Evolutionary conservation across 2,329 filamentous ascomycete genomes (phyloP), one percentile per base, ranked within the genome.

Genomic region (Calonectria pteridis): DNA sequence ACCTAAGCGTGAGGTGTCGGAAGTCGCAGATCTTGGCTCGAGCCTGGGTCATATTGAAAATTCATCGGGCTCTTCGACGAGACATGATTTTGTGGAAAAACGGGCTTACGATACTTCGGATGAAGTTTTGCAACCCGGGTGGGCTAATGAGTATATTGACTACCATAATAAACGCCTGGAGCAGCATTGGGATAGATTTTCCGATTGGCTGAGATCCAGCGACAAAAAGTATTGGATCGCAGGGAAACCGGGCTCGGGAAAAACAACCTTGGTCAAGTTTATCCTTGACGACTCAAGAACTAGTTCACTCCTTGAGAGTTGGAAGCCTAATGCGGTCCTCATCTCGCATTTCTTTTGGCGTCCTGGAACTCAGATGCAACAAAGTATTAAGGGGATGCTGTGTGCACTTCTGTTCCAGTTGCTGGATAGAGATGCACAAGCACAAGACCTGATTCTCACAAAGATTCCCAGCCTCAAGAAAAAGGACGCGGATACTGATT

Each of bases 181-280:
- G 3, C 29, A 35, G 4, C 63, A 68, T 14, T 68, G 66, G 66
- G 35, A 68, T 37, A 59, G 28, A 16, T 77, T 76, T 20, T 35
- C 53, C 1, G 26, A 69, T 14, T 79, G 77, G 76, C 20, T 79
- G 13, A 35, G 62, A 33, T 78, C 75, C 0, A 53, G 67, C 16
- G 58, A 35, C 2, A 33, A 28, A 0, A 31, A 65, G 0, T 84
- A 82, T 69, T 85, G 81, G 77, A 78, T 84, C 49, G 77, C 74
- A 16, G 83, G 82, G 0, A 84, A 84, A 59, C 77, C 81, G 0
- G 83, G 81, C 0, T 80, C 82, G 1, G 83, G 83, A 1, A 85
- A 85, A 53, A 80, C 76, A 13, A 84, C 81, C 0, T 63, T 84
- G 37, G 78, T 84, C 65, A 84, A 82, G 49, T 83, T 78, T 55